A percentile compares a stretch with the other conserved stretches of the same genome.
Conservation (phyloP, 768 basidiomycete species). For the Lactarius hatsudake region DNA sequence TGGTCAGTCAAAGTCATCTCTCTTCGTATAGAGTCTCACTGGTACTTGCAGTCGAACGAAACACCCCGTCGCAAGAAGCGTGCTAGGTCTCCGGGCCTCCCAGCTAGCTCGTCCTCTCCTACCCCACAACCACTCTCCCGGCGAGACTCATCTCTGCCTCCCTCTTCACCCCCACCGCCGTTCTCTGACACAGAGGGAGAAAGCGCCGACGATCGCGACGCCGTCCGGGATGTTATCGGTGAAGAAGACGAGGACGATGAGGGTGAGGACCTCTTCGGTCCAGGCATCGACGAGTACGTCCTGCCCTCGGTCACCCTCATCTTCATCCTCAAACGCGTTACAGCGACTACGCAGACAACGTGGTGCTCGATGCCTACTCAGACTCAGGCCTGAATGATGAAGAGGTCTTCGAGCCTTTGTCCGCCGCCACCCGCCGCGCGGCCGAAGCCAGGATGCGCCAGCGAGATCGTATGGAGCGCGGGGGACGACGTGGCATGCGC, state of each 20-base stretch:
- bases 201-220: constrained; percentile 67
- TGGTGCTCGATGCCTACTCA: constrained; percentile 82
- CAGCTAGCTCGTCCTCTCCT: constrained; percentile 41
- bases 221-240: constrained; percentile 61
- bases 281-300: constrained; percentile 69
- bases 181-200: constrained; percentile 85
- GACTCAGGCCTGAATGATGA: constrained; percentile 85
- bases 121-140: constrained; percentile 43
- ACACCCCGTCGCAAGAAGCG: constrained; percentile 29
- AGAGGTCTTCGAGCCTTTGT: constrained; percentile 62
- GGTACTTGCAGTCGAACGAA: constrained; percentile 12
- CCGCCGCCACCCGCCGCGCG: constrained; percentile 66
- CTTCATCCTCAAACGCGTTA: constrained; percentile 1
- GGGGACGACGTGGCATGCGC: constrained; percentile 65
- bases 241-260: constrained; percentile 78
- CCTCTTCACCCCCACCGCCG: constrained; percentile 77
- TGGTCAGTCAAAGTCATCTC: not conserved
- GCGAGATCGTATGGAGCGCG: constrained; percentile 73
- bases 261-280: constrained; percentile 90
- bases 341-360: constrained; percentile 86
- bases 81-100: constrained; percentile 27
- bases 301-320: constrained; percentile 13
- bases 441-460: constrained; percentile 88
- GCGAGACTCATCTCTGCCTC: constrained; percentile 59
- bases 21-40: not conserved